phyloP scores from a whole-genome alignment of 257 asterid species.

The Thymus quinquecostatus region DNA sequence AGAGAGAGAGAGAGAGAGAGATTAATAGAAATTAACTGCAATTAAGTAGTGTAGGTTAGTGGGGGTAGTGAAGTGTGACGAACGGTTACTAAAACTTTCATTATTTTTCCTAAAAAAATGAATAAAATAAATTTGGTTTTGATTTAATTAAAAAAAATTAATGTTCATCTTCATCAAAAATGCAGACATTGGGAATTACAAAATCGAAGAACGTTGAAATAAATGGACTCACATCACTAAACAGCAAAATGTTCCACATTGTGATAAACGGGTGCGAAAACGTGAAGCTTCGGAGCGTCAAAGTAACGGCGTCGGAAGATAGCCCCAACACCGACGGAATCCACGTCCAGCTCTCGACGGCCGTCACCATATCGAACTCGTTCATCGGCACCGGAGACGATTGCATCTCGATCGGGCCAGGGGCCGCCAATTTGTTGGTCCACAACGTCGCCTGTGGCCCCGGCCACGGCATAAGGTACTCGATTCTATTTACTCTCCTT shows the following conservation, averaged over 20 bases:
- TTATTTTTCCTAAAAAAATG: neutral
- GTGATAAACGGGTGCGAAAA: conserved; percentile 54
- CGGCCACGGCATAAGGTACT: conserved; percentile 62
- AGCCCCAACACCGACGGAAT: conserved; percentile 72
- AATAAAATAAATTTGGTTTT: too few species aligned
- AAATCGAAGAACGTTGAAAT: conserved; percentile 50
- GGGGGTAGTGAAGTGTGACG: conserved; percentile 45
- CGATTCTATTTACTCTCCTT: neutral
- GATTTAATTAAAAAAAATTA: too few species aligned
- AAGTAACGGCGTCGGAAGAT: conserved; percentile 36
- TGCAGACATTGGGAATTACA: conserved; percentile 51
- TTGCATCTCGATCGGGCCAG: conserved; percentile 65
- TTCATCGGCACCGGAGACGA: conserved; percentile 60
- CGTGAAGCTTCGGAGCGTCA: conserved; percentile 39
- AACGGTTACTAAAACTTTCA: conserved; percentile 30
- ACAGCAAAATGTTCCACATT: conserved; percentile 64
- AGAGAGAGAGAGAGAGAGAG: neutral
- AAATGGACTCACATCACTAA: conserved; percentile 47
- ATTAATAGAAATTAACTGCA: conserved; percentile 27
- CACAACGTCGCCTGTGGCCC: conserved; percentile 54
- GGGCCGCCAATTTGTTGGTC: conserved; percentile 46
- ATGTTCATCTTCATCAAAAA: too few species aligned
- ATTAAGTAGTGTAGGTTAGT: conserved; percentile 34
- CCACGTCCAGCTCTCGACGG: conserved; percentile 47
- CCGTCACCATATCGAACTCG: conserved; percentile 36